phyloP scores from a whole-genome alignment of 2,329 filamentous ascomycete genomes.

The Madurella mycetomatis region DNA sequence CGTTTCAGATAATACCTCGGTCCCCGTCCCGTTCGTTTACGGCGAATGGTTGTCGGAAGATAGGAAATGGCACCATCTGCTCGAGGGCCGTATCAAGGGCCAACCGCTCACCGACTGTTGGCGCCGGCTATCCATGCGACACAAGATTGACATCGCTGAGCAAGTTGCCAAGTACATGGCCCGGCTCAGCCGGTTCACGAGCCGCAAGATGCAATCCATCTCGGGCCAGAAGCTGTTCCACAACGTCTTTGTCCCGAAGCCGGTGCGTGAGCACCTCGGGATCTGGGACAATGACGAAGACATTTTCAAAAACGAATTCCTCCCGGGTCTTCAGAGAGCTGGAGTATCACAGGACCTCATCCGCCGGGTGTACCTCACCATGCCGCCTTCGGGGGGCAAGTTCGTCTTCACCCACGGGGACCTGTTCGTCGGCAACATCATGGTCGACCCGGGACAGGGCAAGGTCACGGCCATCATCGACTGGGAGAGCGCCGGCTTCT shows the following conservation, averaged over 20 bases:
- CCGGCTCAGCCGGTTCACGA: background rate
- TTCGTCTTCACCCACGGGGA: constrained; percentile 12
- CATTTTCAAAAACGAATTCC: constrained; percentile 3
- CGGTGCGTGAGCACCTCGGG: background rate
- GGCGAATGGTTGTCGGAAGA: constrained; percentile 5
- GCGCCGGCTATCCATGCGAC: background rate
- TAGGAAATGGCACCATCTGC: background rate
- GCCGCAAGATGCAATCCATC: background rate
- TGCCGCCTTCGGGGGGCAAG: constrained; percentile 7
- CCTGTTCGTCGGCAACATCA: constrained; percentile 12
- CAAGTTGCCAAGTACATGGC: constrained; percentile 1
- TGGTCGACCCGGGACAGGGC: background rate
- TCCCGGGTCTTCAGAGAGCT: background rate
- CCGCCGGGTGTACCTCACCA: background rate
- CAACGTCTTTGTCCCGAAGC: constrained; percentile 8
- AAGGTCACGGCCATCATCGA: constrained; percentile 12
- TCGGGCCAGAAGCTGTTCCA: background rate
- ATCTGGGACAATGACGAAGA: constrained; percentile 3
- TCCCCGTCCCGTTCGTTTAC: constrained; percentile 7
- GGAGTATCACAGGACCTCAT: background rate
- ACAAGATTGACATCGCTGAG: background rate
- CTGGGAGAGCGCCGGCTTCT: constrained; percentile 15
- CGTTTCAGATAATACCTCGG: background rate
- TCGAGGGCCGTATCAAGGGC: constrained; percentile 6
- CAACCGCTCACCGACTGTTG: constrained; percentile 8